Percentiles rank a stretch among this genome's conserved stretches.
phyloP scores from a whole-genome alignment of 305 asterid genomes.

The Ilex paraguariensis region DNA sequence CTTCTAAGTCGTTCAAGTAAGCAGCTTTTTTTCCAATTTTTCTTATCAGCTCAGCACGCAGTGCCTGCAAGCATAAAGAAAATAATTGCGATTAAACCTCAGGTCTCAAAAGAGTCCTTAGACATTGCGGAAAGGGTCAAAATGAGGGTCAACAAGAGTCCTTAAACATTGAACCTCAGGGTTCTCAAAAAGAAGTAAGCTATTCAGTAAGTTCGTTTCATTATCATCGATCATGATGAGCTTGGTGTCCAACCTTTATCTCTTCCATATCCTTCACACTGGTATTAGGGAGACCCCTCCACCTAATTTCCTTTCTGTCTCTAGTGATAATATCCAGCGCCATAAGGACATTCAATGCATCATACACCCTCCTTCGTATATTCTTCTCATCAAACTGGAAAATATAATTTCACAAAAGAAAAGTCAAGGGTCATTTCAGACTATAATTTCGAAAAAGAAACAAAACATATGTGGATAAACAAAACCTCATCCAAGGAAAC shows the following conservation, averaged over 20 bases:
- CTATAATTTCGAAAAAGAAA: conserved; percentile 13
- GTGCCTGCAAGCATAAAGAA: conserved; percentile 27
- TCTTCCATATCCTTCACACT: conserved; percentile 44
- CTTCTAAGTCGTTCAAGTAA: conserved; percentile 53
- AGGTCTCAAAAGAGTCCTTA: no score
- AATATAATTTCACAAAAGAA: background rate
- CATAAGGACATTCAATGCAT: conserved; percentile 61
- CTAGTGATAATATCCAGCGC: conserved; percentile 57
- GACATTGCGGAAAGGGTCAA: no score
- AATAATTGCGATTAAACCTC: conserved; percentile 2
- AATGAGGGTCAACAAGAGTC: no score
- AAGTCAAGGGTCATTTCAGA: conserved; percentile 4
- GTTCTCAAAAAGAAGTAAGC: no score
- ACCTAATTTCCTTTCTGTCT: conserved; percentile 56
- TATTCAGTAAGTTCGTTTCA: no score
- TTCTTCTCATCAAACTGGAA: conserved; percentile 58
- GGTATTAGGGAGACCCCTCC: conserved; percentile 60
- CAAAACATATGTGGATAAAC: conserved; percentile 5
- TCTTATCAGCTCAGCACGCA: conserved; percentile 33
- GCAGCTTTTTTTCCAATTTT: conserved; percentile 46
- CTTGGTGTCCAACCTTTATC: conserved; percentile 33
- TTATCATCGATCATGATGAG: no score
- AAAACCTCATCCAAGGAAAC: conserved; percentile 45
- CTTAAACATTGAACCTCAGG: no score
- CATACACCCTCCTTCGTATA: conserved; percentile 61